Evolutionary conservation across 768 basidiomycete species (phyloP).

Genomic region (Leucocoprinus sp.): DNA sequence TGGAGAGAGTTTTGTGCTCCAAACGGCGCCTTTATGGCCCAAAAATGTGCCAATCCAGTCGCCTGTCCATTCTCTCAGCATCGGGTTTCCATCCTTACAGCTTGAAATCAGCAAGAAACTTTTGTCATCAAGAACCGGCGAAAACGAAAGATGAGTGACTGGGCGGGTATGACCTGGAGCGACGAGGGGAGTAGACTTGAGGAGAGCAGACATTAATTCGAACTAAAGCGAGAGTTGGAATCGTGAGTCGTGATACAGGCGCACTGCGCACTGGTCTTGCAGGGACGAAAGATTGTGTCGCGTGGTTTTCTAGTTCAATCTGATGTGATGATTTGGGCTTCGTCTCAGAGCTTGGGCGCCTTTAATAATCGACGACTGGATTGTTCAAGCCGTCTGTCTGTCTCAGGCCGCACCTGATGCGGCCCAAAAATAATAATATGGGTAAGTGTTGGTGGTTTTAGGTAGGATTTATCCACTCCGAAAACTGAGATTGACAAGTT

Average conservation of each 20-base stretch:
- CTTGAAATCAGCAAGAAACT: constrained; percentile 88
- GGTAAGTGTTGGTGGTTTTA: too few relatives aligned
- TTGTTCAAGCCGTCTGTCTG: too few relatives aligned
- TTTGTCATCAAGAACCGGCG: constrained; percentile 74
- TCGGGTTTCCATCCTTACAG: constrained; percentile 98
- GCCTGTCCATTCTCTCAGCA: constrained; percentile 94
- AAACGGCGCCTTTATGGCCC: constrained; percentile 92
- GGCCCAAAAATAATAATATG: too few relatives aligned
- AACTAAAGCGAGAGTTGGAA: constrained; percentile 19
- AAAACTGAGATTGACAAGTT: too few relatives aligned
- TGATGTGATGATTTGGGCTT: background rate
- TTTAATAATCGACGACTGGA: too few relatives aligned
- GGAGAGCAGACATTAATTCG: constrained; percentile 49
- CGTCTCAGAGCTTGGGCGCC: background rate
- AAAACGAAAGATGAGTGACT: constrained; percentile 93
- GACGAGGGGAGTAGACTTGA: constrained; percentile 71
- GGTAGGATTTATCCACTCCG: too few relatives aligned
- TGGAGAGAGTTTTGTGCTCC: constrained; percentile 86
- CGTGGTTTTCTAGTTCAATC: constrained; percentile 16
- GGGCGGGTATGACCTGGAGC: constrained; percentile 82
- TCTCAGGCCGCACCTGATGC: too few relatives aligned
- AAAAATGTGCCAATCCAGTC: constrained; percentile 97
- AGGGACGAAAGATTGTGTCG: constrained; percentile 19
- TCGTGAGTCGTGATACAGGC: constrained; percentile 42
- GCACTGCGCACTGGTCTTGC: constrained; percentile 42